Conservation (phyloP, 1,284 basidiomycete species). For the Porogramme epimiltina region DNA sequence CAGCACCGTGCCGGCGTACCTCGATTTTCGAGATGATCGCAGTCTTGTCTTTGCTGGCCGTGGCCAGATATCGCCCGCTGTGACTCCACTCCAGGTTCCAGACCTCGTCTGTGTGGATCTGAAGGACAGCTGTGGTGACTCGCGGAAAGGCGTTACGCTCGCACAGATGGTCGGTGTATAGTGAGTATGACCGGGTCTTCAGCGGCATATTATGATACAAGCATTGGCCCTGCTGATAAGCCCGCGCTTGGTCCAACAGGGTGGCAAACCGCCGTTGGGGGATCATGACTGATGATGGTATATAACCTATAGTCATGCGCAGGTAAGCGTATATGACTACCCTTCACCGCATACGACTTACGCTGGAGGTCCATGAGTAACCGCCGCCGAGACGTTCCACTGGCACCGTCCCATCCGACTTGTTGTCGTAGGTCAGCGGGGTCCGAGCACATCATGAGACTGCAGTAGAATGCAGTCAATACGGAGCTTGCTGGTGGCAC, state of each 20-base stretch:
- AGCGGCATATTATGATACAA: slow-evolving; percentile 78
- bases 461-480: slow-evolving; percentile 31
- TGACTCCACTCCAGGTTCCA: slow-evolving; percentile 97
- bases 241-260: slow-evolving; percentile 85
- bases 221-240: slow-evolving; percentile 78
- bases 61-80: slow-evolving; percentile 83
- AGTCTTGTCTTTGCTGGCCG: slow-evolving; percentile 83
- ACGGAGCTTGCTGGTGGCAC: neutral
- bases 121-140: slow-evolving; percentile 81
- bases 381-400: slow-evolving; percentile 74
- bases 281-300: slow-evolving; percentile 90
- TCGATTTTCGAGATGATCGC: slow-evolving; percentile 90
- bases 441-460: slow-evolving; percentile 88
- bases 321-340: too few relatives aligned
- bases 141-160: slow-evolving; percentile 83
- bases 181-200: slow-evolving; percentile 65
- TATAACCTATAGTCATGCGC: slow-evolving; percentile 61
- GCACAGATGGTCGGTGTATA: slow-evolving; percentile 88
- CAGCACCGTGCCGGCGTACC: slow-evolving; percentile 48
- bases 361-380: slow-evolving; percentile 85
- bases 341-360: too few relatives aligned
- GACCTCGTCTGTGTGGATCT: slow-evolving; percentile 90
- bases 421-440: slow-evolving; percentile 81
- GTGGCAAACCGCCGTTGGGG: slow-evolving; percentile 86
- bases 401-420: slow-evolving; percentile 89